phyloP scores from a whole-genome alignment of 2,329 filamentous ascomycete species.

The Epichloe glyceriae region DNA sequence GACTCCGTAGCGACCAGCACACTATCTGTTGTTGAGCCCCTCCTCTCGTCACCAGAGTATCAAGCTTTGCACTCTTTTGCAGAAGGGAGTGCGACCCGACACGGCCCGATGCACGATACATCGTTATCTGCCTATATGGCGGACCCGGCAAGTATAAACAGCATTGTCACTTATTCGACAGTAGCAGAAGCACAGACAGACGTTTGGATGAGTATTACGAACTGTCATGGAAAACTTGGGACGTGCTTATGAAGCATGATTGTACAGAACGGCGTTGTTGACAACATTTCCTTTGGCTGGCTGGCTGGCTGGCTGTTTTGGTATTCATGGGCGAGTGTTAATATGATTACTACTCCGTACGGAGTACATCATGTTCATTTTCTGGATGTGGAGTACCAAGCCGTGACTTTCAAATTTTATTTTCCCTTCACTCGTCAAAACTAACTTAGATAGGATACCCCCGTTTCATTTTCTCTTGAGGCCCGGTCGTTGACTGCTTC shows the following conservation, averaged over 20 bases:
- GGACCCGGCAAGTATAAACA: slow-evolving; percentile 2
- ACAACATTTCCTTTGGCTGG: background rate
- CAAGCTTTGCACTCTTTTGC: background rate
- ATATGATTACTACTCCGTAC: background rate
- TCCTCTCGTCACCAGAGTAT: background rate
- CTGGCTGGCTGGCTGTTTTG: background rate
- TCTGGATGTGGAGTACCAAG: slow-evolving; percentile 9
- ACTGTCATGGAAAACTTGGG: background rate
- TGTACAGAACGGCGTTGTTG: slow-evolving; percentile 9
- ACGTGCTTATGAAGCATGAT: slow-evolving; percentile 13
- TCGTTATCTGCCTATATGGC: background rate
- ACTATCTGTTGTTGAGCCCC: background rate
- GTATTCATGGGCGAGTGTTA: background rate
- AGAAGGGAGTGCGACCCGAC: background rate
- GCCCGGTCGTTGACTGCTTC: slow-evolving; percentile 1
- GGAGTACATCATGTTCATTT: background rate
- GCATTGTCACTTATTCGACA: background rate
- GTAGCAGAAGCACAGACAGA: background rate
- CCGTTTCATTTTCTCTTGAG: slow-evolving; percentile 9
- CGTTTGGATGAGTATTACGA: slow-evolving; percentile 1
- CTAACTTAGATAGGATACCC: slow-evolving; percentile 30
- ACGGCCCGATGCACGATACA: background rate
- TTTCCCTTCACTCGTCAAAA: background rate
- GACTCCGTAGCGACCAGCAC: slow-evolving; percentile 7
- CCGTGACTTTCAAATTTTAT: slow-evolving; percentile 9